Conservation (phyloP, 1,139 yeast genomes). For the Magnusiomyces sp. region DNA sequence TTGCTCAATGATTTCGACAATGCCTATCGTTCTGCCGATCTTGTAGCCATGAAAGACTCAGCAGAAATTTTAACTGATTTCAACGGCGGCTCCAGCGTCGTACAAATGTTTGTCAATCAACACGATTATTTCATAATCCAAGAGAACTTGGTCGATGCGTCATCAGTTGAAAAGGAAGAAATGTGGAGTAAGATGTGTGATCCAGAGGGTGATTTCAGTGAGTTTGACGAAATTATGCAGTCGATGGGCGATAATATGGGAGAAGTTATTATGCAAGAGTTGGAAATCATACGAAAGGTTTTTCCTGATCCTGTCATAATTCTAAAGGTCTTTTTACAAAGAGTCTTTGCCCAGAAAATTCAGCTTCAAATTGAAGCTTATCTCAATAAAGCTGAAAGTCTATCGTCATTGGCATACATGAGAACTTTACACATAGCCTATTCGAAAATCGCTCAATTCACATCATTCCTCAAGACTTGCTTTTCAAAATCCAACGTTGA, state of each 20-base stretch:
- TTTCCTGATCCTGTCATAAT: constrained; percentile 64
- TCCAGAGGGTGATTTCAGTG: constrained; percentile 36
- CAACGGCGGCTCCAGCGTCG: constrained; percentile 79
- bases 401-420: constrained; percentile 66
- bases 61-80: constrained; percentile 72
- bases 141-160: constrained; percentile 35
- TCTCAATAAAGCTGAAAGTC: constrained; percentile 54
- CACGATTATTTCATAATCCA: constrained; percentile 60
- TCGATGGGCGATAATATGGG: constrained; percentile 37
- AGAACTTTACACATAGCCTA: constrained; percentile 65
- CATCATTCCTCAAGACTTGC: constrained; percentile 56
- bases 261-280: constrained; percentile 53
- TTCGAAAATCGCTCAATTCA: constrained; percentile 52
- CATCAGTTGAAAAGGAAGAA: constrained; percentile 31
- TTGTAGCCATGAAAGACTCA: constrained; percentile 66
- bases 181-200: constrained; percentile 44
- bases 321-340: constrained; percentile 58
- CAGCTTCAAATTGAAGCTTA: constrained; percentile 59
- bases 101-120: constrained; percentile 74
- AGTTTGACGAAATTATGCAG: constrained; percentile 36
- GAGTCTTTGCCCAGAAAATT: constrained; percentile 67
- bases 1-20: constrained; percentile 34
- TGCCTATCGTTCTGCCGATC: constrained; percentile 45
- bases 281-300: constrained; percentile 63
- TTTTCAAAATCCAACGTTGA: constrained; percentile 34